These are phyloP conservation scores for Thelephora aurantiotincta DNA, from an alignment of 768 basidiomycete genomes.

Conservation along the genomic window DNA sequence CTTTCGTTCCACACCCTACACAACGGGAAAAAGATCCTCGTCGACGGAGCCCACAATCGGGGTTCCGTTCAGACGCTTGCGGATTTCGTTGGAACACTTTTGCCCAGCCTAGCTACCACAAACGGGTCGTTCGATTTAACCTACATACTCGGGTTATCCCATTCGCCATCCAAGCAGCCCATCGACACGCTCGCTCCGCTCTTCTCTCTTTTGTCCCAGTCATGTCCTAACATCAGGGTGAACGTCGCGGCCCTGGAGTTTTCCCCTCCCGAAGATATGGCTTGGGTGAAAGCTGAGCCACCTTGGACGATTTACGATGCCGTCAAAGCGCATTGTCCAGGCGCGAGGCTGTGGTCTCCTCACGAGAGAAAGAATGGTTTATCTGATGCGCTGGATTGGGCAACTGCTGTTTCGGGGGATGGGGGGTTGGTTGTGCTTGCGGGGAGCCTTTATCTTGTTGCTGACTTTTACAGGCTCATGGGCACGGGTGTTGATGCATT, in stretches of 20 bases:
- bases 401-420: constrained; percentile 11
- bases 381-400: constrained; percentile 37
- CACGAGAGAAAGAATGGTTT: constrained; percentile 19
- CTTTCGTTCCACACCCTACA: constrained; percentile 49
- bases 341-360: constrained; percentile 32
- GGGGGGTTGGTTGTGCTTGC: constrained; percentile 53
- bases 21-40: constrained; percentile 32
- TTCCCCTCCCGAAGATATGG: constrained; percentile 79
- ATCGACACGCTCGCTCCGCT: constrained; percentile 57
- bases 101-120: constrained; percentile 13
- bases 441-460: constrained; percentile 90
- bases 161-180: constrained; percentile 78
- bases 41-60: constrained; percentile 91
- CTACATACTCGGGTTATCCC: constrained; percentile 71
- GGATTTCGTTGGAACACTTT: constrained; percentile 39
- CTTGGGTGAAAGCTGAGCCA: constrained; percentile 70
- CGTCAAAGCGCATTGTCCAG: constrained; percentile 28
- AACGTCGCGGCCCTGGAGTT: constrained; percentile 43
- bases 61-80: constrained; percentile 60
- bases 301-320: constrained; percentile 33
- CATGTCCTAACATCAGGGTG: background rate
- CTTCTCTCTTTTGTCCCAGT: constrained; percentile 24
- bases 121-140: constrained; percentile 29
- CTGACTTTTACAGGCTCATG: constrained; percentile 66
- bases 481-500: too few species aligned